These are phyloP conservation scores for Metschnikowia amazonensis DNA, from an alignment of 805 yeast genomes.

Conservation along the genomic window DNA sequence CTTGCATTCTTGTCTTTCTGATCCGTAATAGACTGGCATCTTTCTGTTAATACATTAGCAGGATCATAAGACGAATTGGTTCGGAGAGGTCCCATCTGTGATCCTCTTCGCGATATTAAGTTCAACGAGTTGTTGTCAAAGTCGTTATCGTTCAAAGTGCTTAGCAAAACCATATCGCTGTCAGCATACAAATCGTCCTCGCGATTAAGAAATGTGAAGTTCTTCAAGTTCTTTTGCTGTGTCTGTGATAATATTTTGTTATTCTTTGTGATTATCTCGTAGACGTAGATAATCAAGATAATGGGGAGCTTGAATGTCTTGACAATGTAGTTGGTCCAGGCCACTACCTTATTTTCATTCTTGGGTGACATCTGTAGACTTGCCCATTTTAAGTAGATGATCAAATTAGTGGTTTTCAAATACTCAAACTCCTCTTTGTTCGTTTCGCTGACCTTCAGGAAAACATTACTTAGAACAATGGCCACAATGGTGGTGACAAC, in stretches of 20 bases:
- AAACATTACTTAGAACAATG: slow-evolving; percentile 46
- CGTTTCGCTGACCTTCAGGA: slow-evolving; percentile 29
- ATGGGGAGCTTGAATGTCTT: slow-evolving; percentile 36
- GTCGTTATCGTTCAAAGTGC: slow-evolving; percentile 13
- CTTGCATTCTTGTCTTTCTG: background rate
- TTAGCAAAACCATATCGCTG: slow-evolving; percentile 24
- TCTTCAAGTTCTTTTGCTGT: slow-evolving; percentile 24
- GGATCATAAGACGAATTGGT: slow-evolving; percentile 3
- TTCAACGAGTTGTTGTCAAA: slow-evolving; percentile 26
- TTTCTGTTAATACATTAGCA: background rate
- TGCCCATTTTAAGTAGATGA: slow-evolving; percentile 35
- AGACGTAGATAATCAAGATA: slow-evolving; percentile 29
- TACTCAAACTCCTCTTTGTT: slow-evolving; percentile 40
- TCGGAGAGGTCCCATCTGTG: slow-evolving; percentile 16
- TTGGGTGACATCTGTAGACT: slow-evolving; percentile 17
- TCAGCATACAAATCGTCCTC: slow-evolving; percentile 32
- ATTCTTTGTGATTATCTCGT: slow-evolving; percentile 28
- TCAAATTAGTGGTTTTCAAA: slow-evolving; percentile 36
- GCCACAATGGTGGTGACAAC: slow-evolving; percentile 53
- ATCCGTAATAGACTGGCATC: background rate
- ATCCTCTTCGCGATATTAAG: slow-evolving; percentile 26
- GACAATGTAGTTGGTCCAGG: slow-evolving; percentile 18
- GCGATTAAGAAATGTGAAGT: slow-evolving; percentile 33
- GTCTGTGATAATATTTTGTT: slow-evolving; percentile 16
- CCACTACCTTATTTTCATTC: slow-evolving; percentile 10